phyloP scores from a whole-genome alignment of 2,329 filamentous ascomycete genomes.

The Neonectria faginata region DNA sequence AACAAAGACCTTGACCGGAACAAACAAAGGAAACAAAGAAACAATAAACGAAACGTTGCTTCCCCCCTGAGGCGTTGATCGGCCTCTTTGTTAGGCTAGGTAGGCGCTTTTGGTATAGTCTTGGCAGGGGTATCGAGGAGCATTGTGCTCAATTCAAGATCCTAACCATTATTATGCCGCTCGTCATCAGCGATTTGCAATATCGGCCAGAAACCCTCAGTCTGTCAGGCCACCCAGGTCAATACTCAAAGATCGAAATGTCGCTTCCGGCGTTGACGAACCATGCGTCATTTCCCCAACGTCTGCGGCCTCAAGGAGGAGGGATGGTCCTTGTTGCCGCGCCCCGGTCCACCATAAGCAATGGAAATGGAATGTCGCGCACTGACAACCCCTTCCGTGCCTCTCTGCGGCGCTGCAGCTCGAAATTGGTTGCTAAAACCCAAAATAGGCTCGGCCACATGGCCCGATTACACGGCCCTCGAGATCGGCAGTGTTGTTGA shows the following conservation, averaged over 20 bases:
- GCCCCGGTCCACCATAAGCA: conserved; percentile 33
- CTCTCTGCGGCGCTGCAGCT: conserved; percentile 33
- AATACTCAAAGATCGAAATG: conserved; percentile 38
- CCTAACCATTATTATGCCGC: conserved; percentile 29
- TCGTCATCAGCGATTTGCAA: conserved; percentile 34
- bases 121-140: conserved; percentile 27
- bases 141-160: conserved; percentile 27
- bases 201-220: conserved; percentile 20
- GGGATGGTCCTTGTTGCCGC: conserved; percentile 40
- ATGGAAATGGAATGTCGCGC: conserved; percentile 35
- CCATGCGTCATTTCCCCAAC: conserved; percentile 45
- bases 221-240: conserved; percentile 39
- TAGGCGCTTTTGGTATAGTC: conserved; percentile 30
- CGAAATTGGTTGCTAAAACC: conserved; percentile 36
- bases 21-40: conserved; percentile 42
- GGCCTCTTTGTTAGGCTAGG: conserved; percentile 36
- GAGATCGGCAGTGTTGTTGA: conserved; percentile 34
- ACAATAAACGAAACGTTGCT: conserved; percentile 46
- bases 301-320: conserved; percentile 30
- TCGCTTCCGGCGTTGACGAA: conserved; percentile 37
- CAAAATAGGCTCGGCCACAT: conserved; percentile 30
- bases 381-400: conserved; percentile 33
- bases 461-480: conserved; percentile 25
- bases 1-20: conserved; percentile 20
- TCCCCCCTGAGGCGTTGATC: conserved; percentile 34